Percentiles rank a stretch among this genome's conserved stretches.
Evolutionary conservation across 345 rosid species (phyloP).

Genomic region (Syzygium jambos): DNA sequence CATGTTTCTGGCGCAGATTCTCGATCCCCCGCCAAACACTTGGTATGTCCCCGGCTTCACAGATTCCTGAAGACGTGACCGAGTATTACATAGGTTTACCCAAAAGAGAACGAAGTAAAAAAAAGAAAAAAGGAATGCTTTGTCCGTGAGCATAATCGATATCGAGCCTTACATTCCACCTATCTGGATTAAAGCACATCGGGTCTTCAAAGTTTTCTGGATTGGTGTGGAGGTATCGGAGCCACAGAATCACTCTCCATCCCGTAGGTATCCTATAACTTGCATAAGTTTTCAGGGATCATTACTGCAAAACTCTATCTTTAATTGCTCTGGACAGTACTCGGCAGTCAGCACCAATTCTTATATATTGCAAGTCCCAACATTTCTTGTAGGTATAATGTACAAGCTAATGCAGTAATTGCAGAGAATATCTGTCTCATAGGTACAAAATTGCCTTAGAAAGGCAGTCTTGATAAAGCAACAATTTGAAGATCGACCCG

Average conservation of each 20-base stretch:
- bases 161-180: conserved; percentile 24
- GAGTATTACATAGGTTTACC: too few species aligned
- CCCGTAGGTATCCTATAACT: conserved; percentile 28
- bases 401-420: too few species aligned
- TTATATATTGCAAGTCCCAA: too few species aligned
- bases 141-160: not conserved
- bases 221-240: conserved; percentile 25
- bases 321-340: too few species aligned
- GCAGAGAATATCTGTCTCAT: not conserved
- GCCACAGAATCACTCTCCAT: conserved; percentile 26
- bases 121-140: not conserved
- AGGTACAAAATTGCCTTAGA: too few species aligned
- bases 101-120: not conserved
- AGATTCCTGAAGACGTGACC: conserved; percentile 8
- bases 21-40: conserved; percentile 27
- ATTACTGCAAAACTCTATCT: too few species aligned
- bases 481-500: too few species aligned
- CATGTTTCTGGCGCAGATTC: conserved; percentile 35
- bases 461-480: too few species aligned
- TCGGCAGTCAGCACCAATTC: too few species aligned
- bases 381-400: too few species aligned
- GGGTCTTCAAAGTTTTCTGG: conserved; percentile 30
- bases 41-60: conserved; percentile 16
- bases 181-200: conserved; percentile 30
- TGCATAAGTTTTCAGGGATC: not conserved